Percentiles rank a stretch among this genome's conserved stretches.
Conservation (phyloP, 306 rosid genomes). For the Castanea crenata region DNA sequence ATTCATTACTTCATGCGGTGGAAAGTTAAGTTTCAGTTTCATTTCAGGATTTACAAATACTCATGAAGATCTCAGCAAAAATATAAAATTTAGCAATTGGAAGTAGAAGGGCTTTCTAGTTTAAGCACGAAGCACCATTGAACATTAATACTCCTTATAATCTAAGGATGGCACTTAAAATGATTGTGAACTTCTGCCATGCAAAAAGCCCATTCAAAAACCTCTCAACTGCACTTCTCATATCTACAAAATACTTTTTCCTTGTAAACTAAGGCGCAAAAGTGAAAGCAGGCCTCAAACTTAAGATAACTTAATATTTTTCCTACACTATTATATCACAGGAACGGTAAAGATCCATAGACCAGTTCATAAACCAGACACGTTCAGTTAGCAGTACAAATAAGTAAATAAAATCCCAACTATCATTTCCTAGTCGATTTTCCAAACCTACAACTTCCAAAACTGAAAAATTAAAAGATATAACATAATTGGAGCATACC, state of each 20-base stretch:
- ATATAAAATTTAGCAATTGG: background rate
- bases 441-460: constrained; percentile 1
- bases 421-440: background rate
- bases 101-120: background rate
- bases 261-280: background rate
- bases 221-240: background rate
- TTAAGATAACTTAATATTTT: background rate
- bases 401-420: background rate
- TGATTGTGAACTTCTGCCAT: background rate
- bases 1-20: background rate
- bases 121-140: background rate
- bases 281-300: background rate
- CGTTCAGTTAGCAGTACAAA: background rate
- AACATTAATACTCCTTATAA: background rate
- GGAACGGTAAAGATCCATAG: background rate
- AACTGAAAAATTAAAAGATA: background rate
- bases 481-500: background rate
- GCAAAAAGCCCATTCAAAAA: background rate
- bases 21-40: background rate
- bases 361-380: background rate
- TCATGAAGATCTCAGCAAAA: background rate
- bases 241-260: background rate
- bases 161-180: background rate
- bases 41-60: background rate
- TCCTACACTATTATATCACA: background rate